Base-by-base conservation (phyloP, 352 stramenopile genomes). In the Aphanomyces euteiches region DNA sequence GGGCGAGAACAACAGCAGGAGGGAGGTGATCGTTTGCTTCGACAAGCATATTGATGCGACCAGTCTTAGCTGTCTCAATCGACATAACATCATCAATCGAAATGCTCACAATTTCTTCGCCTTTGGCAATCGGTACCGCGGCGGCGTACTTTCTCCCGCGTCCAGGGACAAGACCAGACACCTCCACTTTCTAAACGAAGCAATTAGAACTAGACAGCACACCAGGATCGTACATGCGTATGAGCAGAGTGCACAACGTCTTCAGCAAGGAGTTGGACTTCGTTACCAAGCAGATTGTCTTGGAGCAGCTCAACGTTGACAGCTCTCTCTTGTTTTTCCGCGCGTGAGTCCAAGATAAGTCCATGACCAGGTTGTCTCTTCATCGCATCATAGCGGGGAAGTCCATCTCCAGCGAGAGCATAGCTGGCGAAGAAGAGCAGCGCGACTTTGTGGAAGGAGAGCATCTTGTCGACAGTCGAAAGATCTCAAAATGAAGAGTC, bases 31-130 rank as follows among this genome's bases (percentile, higher is more conserved):
- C 47, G 21, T 70, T 70, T 41, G 48, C 64, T 4, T 63, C 17
- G 15, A 64, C 19, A 8, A 70, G 54, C 15, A 12, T 19, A 41
- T 70, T 37, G 37, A 70, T 64, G 15, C 54, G 48, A 10, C 64
- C 64, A 15, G 21, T 21, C n/a, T 17, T 45, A 3, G 64, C 64
- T 7, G 64, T 63, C 4, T 63, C 8, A n/a, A 38, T 34, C 10
- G 64, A 70, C 64, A 70, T 61, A 37, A 63, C n/a, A 21, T 56
- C 48, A 7, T 41, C 40, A 3, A 70, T 48, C 3, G 64, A 41
- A 19, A 70, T 47, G 47, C 50, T 60, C 54, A 70, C 17, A 34
- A 70, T 63, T 28, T 54, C 10, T 6, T 70, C 64, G 48, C 64
- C 64, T 48, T 34, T 10, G 4, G 64, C 21, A 50, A 70, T 63